phyloP scores from a whole-genome alignment of 345 rosid genomes.

The Capsella bursapastoris region DNA sequence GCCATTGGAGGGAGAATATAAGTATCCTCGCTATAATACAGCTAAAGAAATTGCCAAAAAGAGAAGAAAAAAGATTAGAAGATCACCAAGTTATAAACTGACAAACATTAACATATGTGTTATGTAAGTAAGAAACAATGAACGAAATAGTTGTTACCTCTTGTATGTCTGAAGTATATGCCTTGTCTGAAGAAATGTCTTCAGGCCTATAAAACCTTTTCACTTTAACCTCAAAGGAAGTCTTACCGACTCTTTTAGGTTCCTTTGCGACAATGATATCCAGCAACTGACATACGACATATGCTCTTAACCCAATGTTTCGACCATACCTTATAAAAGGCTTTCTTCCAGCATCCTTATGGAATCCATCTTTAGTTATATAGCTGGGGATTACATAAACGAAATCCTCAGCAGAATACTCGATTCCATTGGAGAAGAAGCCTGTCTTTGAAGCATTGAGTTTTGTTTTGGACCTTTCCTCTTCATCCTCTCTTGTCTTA shows the following conservation, averaged over 20 bases:
- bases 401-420: constrained; percentile 55
- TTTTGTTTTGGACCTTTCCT: constrained; percentile 41
- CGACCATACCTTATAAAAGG: constrained; percentile 52
- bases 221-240: constrained; percentile 49
- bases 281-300: constrained; percentile 59
- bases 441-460: constrained; percentile 36
- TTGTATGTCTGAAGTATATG: constrained; percentile 63
- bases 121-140: neutral
- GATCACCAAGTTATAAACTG: neutral
- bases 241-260: constrained; percentile 24
- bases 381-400: constrained; percentile 52
- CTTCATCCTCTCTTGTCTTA: constrained; percentile 42
- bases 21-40: constrained; percentile 68
- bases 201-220: constrained; percentile 70
- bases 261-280: constrained; percentile 44
- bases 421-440: constrained; percentile 48
- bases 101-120: neutral
- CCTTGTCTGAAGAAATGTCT: constrained; percentile 66
- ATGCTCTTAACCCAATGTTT: constrained; percentile 60
- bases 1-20: constrained; percentile 43
- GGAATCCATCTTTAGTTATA: constrained; percentile 22
- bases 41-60: constrained; percentile 46
- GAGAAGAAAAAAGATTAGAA: neutral
- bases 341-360: neutral
- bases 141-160: constrained; percentile 48